Percentiles rank a stretch among this genome's conserved stretches.
These are phyloP conservation scores for Neostapfia colusana DNA, from an alignment of 176 grass and related monocot species.

Conservation along the genomic window DNA sequence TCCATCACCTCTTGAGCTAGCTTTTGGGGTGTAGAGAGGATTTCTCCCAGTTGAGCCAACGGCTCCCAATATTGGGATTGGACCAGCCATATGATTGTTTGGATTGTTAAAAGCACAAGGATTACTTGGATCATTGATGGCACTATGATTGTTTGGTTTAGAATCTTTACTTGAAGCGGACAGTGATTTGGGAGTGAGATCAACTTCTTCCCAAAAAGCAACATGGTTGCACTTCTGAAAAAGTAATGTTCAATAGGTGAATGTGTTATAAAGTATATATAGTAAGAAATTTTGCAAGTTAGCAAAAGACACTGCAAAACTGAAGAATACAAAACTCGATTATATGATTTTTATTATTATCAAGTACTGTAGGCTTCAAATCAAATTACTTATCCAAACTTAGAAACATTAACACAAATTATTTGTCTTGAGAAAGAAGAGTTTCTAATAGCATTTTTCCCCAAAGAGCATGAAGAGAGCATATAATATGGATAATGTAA, in stretches of 20 bases:
- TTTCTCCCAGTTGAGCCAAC: no score
- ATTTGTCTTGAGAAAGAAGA: neutral
- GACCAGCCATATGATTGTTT: neutral
- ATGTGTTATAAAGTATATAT: constrained; percentile 6
- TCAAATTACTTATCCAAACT: neutral
- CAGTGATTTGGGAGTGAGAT: constrained; percentile 4
- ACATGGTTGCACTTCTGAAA: constrained; percentile 49
- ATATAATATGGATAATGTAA: neutral
- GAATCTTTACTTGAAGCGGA: constrained; percentile 15
- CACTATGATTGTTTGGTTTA: constrained; percentile 31
- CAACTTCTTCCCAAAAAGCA: constrained; percentile 42
- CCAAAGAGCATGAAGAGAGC: neutral
- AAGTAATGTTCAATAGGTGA: constrained; percentile 29
- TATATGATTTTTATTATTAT: neutral
- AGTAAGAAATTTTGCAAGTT: neutral
- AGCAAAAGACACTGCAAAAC: neutral
- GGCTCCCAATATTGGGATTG: no score
- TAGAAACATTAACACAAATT: no score
- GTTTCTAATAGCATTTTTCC: neutral
- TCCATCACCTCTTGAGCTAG: no score
- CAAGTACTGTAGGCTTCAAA: constrained; percentile 14
- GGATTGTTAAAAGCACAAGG: constrained; percentile 1
- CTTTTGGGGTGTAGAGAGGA: no score
- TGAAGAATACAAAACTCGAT: constrained; percentile 4
- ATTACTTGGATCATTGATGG: constrained; percentile 14